Evolutionary conservation across 352 stramenopile genomes (phyloP), one percentile per base, ranked within the genome.

Genomic region (Globisporangium cystogenes): DNA sequence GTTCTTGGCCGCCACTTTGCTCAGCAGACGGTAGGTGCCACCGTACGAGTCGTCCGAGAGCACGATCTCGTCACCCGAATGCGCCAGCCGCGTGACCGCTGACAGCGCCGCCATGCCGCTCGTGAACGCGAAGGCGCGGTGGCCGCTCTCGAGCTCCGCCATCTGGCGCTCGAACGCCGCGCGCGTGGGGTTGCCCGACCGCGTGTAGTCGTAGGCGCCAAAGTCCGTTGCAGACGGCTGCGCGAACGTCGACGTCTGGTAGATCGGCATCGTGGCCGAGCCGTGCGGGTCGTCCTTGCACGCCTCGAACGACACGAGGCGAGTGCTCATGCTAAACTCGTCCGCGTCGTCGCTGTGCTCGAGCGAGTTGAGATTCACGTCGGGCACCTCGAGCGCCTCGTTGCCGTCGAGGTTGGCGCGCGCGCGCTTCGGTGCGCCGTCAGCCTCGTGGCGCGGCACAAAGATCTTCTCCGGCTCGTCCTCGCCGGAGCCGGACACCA

Each of bases 91-190:
- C 42, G 83, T 91, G 44, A 99, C 81, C 5, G 95, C 82, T 16
- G 88, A 92, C n/a, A 96, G 79, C 16, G 95, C 96, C 12, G 95
- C 95, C 94, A 99, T 98, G 53, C 96, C 96, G 24, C 89, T 98
- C 0, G 94, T 95, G 64, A 97, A 97, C 18, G 87, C 87, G 54
- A 97, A 96, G 18, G 79, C 83, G 40, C 70, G 73, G 62, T 87
- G 82, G 50, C 82, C 76, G 42, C 64, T 57, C 54, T 90, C 76
- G 7, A 95, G 59, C 57, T 86, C 82, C 7, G 93, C 93, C 68
- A 98, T 91, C 52, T 95, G 86, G 35, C 79, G 80, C 79, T 98
- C 93, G 56, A 98, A 84, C 7, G 88, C 90, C 2, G 85, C 88
- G 54, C 92, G 86, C 16, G 93, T 98, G 1, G 95, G 92, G 76